phyloP scores from a whole-genome alignment of 1,284 basidiomycete genomes.

The Porodaedalea pini region DNA sequence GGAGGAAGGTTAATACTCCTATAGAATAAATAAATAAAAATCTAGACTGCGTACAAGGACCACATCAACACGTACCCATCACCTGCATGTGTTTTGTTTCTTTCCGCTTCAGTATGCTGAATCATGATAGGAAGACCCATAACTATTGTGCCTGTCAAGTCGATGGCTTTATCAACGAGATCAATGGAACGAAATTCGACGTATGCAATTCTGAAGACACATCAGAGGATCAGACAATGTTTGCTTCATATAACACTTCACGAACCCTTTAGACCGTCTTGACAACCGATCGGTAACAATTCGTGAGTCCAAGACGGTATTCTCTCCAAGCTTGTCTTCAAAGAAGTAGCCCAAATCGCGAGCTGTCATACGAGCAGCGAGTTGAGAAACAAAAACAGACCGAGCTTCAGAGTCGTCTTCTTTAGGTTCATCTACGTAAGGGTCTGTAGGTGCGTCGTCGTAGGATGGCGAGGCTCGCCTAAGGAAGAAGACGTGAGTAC shows the following conservation, averaged over 20 bases:
- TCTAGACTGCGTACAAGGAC: constrained; percentile 14
- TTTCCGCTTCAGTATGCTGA: constrained; percentile 93
- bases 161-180: constrained; percentile 86
- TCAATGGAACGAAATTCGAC: constrained; percentile 93
- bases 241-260: background rate
- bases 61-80: constrained; percentile 55
- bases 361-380: constrained; percentile 92
- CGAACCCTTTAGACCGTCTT: constrained; percentile 92
- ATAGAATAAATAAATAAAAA: constrained; percentile 16
- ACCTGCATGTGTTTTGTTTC: constrained; percentile 84
- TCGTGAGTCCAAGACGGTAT: constrained; percentile 89
- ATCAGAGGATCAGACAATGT: constrained; percentile 17
- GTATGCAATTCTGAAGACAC: constrained; percentile 74
- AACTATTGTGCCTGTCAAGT: constrained; percentile 88
- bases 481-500: constrained; percentile 11
- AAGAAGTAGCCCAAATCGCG: constrained; percentile 98
- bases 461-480: constrained; percentile 74
- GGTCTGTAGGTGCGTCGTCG: constrained; percentile 53
- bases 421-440: constrained; percentile 70
- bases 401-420: constrained; percentile 92
- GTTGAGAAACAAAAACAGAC: constrained; percentile 97
- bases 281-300: constrained; percentile 94
- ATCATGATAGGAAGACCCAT: constrained; percentile 98
- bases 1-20: constrained; percentile 77
- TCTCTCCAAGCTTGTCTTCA: constrained; percentile 92